Evolutionary conservation across 192 early-diverging fungal genomes (phyloP), one percentile per base, ranked within the genome.

Genomic region (Rhizophagus prolifer): DNA sequence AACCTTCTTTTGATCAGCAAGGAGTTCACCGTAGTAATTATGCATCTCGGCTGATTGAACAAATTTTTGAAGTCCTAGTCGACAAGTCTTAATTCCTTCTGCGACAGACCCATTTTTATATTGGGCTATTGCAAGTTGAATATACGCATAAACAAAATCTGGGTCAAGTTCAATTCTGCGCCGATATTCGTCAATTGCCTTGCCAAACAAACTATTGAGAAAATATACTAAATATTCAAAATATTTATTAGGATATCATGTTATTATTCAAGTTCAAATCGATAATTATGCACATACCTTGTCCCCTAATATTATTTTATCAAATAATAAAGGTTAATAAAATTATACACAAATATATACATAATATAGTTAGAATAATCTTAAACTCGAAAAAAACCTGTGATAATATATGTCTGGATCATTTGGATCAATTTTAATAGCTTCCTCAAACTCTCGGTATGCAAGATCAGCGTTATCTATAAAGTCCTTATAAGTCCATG

Each of bases 11-110:
- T 94, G 92, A 78, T 99, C 97, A 66, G 94, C 83, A 47, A 98
- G 81, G 26, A 99, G 85, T 85, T 99, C 97, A 80, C 95, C 97
- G 60, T 97, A 96, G 83, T 98, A 99, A 87, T 98, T 99, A 89
- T 91, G 94, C 26, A 97, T 91, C 80, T 99, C 97, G 54, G 92
- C 90, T 58, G 88, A 90, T 14, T 89, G 81, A 36, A 89, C 82
- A 86, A 98, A 98, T 72, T 90, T 88, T 75, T 86, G 84, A 75
- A 91, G 85, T 2, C 94, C 92, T 79, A 91, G 91, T 78, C 90
- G 88, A 82, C 98, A 98, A 25, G 90, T 94, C 21, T 77, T 78
- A 86, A 92, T 88, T 21, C 95, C 92, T 7, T 85, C 86, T 31
- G 85, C 76, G n/a, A 94, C 84, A 64, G 93, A 89, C 28, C 94